These are phyloP conservation scores for Tephrocybe sp. DNA, from an alignment of 768 basidiomycete genomes.

Conservation along the genomic window DNA sequence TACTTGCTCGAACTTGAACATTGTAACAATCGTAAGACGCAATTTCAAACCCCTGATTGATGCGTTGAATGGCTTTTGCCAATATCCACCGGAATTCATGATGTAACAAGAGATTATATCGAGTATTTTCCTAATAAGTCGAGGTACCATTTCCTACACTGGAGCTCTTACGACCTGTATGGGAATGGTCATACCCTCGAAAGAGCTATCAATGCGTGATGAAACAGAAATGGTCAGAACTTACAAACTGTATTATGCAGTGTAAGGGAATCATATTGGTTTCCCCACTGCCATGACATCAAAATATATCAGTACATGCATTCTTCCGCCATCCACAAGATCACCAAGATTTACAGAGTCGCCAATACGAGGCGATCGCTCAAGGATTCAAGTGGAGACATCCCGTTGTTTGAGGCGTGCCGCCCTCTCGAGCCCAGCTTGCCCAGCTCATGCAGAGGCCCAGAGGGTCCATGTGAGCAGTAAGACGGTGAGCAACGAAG, in stretches of 20 bases:
- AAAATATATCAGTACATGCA: not conserved
- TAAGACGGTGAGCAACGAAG: not conserved
- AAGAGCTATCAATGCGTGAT: not conserved
- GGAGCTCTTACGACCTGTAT: slow-evolving; percentile 52
- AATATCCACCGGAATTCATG: no score
- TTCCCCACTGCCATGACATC: slow-evolving; percentile 43
- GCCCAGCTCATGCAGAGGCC: slow-evolving; percentile 34
- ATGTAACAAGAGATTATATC: no score
- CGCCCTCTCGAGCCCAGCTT: slow-evolving; percentile 57
- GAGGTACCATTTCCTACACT: no score
- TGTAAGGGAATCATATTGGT: slow-evolving; percentile 55
- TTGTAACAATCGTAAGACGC: no score
- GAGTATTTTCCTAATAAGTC: no score
- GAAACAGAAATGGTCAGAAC: slow-evolving; percentile 6
- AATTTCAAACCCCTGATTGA: no score
- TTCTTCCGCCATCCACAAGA: not conserved
- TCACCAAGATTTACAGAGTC: slow-evolving; percentile 38
- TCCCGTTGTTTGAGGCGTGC: slow-evolving; percentile 63
- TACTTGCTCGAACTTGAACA: no score
- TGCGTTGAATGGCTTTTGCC: no score
- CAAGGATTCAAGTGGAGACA: slow-evolving; percentile 54
- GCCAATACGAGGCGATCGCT: slow-evolving; percentile 48
- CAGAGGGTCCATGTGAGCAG: not conserved
- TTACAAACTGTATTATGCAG: slow-evolving; percentile 51
- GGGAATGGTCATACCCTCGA: slow-evolving; percentile 52